Evolutionary conservation across 306 rosid genomes (phyloP), one percentile per base, ranked within the genome.

Genomic region (Cicer arietinum): DNA sequence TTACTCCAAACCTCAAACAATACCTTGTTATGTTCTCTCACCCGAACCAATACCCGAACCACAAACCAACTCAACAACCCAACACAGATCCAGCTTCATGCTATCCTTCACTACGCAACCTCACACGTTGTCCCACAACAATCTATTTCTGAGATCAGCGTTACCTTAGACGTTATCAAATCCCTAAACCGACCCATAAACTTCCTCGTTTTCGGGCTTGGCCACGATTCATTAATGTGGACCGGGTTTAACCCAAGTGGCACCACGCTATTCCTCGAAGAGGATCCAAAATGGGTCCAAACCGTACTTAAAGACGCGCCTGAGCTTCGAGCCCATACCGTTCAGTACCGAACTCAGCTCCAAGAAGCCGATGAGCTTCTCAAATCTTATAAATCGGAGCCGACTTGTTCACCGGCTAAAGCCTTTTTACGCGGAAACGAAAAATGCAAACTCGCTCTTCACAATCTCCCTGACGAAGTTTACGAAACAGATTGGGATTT

Each of bases 161-260:
- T 88, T 9, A 80, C 98, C 6, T 82, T 84, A 80, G 61, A 88
- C 16, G 96, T 90, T 2, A 78, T 93, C 48, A 83, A 85, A 67
- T 30, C 86, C 3, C 66, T 85, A 13, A 52, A 80, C 9, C 92
- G 87, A 7, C 94, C 95, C 2, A 68, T 80, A 66, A 93, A 90
- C 64, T 89, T 93, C 79, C 93, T 93, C 50, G 85, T 93, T 0
- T 90, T 90, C 61, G 98, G 96, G 0, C 83, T 93, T 7, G 98
- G 98, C 40, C 87, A 82, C 73, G 98, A 93, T 60, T 93, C 98
- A 0, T 87, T 90, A 18, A 93, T 93, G 98, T 90, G 98, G 98
- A 88, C 91, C 62, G 75, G 91, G 51, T 53, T 93, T 6, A 93
- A 93, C 66, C 84, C 98, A 3, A 60, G 48, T 1, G 98, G 98